These are phyloP conservation scores for Penicillium cosmopolitanum DNA, from an alignment of 495 filamentous ascomycete genomes.

Conservation along the genomic window DNA sequence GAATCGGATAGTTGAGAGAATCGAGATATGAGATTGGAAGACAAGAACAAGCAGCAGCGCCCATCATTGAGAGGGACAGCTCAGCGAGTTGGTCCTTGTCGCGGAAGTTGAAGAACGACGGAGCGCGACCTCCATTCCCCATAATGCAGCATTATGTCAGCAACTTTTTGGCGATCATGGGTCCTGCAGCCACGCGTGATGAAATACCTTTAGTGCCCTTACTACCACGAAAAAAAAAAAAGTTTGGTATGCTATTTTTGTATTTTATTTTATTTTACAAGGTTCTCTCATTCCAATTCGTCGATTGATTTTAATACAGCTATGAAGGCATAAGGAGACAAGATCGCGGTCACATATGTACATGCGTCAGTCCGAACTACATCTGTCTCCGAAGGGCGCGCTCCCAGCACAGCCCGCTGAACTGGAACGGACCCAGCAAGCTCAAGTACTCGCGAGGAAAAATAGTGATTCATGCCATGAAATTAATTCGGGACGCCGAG, in stretches of 20 bases:
- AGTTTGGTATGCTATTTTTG: too few species aligned
- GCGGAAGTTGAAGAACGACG: not conserved
- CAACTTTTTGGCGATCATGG: not conserved
- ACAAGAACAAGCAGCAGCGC: not conserved
- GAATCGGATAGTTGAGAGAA: not conserved
- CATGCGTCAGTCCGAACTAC: conserved; percentile 21
- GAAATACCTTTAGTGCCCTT: too few species aligned
- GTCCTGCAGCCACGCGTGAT: too few species aligned
- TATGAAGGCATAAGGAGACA: conserved; percentile 19
- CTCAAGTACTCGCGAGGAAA: not conserved
- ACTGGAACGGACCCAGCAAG: conserved; percentile 11
- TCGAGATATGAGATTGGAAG: not conserved
- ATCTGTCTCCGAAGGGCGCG: conserved; percentile 11
- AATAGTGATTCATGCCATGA: conserved; percentile 7
- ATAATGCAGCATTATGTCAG: not conserved
- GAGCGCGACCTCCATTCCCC: conserved; percentile 4
- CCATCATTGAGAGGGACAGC: conserved; percentile 21
- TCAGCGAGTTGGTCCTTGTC: conserved; percentile 1
- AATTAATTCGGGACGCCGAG: conserved; percentile 35
- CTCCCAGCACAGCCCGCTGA: conserved; percentile 27
- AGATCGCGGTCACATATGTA: conserved; percentile 25
- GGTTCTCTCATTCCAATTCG: not conserved
- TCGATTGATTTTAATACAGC: not conserved
- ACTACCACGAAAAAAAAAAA: too few species aligned
- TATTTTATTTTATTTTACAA: too few species aligned